A percentile compares a stretch with the other conserved stretches of the same genome.
phyloP scores from a whole-genome alignment of 1,284 basidiomycete species.

The Apiotrichum siamense region DNA sequence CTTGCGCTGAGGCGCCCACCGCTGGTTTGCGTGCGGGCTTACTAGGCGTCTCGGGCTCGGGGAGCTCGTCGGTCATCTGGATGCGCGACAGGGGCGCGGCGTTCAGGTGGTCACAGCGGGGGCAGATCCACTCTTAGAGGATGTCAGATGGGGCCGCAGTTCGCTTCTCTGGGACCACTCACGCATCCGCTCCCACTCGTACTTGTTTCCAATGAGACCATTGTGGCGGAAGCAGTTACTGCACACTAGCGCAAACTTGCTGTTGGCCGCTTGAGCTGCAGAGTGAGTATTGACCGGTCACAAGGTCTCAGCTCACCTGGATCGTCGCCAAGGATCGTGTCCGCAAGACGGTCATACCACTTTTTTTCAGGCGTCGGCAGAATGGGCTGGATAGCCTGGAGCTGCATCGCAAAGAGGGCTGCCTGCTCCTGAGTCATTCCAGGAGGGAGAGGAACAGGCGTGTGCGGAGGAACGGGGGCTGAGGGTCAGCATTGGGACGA shows the following conservation, averaged over 20 bases:
- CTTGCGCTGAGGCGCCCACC: no score
- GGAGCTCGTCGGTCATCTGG: constrained; percentile 1
- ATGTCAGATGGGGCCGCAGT: no score
- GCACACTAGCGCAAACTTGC: constrained; percentile 89
- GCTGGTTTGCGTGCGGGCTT: no score
- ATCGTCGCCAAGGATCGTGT: constrained; percentile 78
- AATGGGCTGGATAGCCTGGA: constrained; percentile 41
- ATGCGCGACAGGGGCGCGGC: constrained; percentile 31
- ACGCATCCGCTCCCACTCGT: constrained; percentile 86
- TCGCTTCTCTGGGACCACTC: constrained; percentile 46
- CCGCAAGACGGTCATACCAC: constrained; percentile 84
- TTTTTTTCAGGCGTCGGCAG: constrained; percentile 62
- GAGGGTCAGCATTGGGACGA: not conserved
- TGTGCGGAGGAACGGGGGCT: constrained; percentile 2
- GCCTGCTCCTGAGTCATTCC: constrained; percentile 42
- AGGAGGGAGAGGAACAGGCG: constrained; percentile 28
- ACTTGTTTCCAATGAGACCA: constrained; percentile 76
- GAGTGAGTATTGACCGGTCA: constrained; percentile 33
- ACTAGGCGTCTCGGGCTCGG: constrained; percentile 10
- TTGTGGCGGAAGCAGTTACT: constrained; percentile 89
- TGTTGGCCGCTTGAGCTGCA: constrained; percentile 44
- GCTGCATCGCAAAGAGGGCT: constrained; percentile 37
- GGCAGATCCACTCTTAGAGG: constrained; percentile 47
- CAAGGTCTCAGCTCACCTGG: constrained; percentile 51
- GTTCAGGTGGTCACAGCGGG: constrained; percentile 45